These are phyloP conservation scores for Penicillium roqueforti DNA, from an alignment of 495 filamentous ascomycete species.

Conservation along the genomic window DNA sequence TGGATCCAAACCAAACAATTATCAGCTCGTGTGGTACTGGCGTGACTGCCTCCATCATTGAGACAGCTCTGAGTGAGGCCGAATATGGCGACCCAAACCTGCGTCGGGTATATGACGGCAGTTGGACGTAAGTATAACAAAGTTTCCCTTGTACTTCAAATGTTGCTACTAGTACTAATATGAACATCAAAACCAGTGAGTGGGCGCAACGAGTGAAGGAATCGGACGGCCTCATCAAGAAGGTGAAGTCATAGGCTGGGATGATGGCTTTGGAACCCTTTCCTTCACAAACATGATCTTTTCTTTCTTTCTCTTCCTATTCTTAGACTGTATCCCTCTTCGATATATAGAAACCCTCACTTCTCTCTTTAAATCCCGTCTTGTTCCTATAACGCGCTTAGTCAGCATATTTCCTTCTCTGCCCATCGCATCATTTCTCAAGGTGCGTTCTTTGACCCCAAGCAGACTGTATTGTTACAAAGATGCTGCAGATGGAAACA, in stretches of 20 bases:
- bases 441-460: neutral
- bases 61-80: conserved; percentile 78
- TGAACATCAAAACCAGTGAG: conserved; percentile 46
- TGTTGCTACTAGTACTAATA: conserved; percentile 13
- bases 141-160: neutral
- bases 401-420: conserved; percentile 6
- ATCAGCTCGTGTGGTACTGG: conserved; percentile 91
- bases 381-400: conserved; percentile 3
- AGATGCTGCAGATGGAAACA: conserved; percentile 43
- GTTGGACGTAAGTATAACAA: conserved; percentile 79
- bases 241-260: conserved; percentile 28
- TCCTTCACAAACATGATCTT: conserved; percentile 20
- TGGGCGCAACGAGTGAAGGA: conserved; percentile 69
- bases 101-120: conserved; percentile 86
- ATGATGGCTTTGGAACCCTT: neutral
- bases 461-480: conserved; percentile 16
- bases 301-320: neutral
- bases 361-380: neutral
- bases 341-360: neutral
- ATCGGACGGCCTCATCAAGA: conserved; percentile 57
- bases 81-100: conserved; percentile 64
- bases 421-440: conserved; percentile 9
- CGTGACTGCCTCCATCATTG: conserved; percentile 89
- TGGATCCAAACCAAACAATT: conserved; percentile 79
- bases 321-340: conserved; percentile 12